Percentiles rank a stretch among this genome's conserved stretches.
These are phyloP conservation scores for Blastobotrys chiropterorum DNA, from an alignment of 805 yeast species.

Conservation along the genomic window DNA sequence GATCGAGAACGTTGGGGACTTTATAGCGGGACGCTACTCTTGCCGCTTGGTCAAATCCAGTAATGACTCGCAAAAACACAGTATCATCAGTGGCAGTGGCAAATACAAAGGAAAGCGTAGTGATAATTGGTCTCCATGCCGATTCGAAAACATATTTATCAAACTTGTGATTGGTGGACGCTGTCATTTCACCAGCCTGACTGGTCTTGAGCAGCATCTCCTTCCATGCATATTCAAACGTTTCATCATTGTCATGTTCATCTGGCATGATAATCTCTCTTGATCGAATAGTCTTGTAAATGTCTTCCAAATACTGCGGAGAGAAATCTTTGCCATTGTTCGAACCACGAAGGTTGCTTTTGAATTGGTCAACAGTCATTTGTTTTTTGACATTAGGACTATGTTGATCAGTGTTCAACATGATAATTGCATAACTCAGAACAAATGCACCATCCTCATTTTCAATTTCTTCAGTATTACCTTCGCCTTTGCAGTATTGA, in stretches of 20 bases:
- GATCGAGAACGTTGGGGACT: conserved; percentile 52
- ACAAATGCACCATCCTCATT: conserved; percentile 84
- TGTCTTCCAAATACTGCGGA: conserved; percentile 73
- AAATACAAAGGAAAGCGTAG: conserved; percentile 70
- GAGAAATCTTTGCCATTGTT: conserved; percentile 71
- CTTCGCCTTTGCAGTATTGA: conserved; percentile 65
- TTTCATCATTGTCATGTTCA: conserved; percentile 87
- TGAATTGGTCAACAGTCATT: conserved; percentile 82
- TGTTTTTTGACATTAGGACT: conserved; percentile 88
- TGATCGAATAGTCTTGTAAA: conserved; percentile 72
- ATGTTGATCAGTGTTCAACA: conserved; percentile 91
- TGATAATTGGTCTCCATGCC: conserved; percentile 57
- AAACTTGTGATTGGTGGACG: conserved; percentile 37
- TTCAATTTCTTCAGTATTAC: conserved; percentile 43
- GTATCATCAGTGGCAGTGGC: conserved; percentile 87
- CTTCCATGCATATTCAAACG: conserved; percentile 73
- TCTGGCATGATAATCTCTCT: conserved; percentile 96
- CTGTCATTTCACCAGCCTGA: conserved; percentile 19
- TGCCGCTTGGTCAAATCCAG: conserved; percentile 82
- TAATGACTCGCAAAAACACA: conserved; percentile 76
- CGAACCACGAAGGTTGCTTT: conserved; percentile 73
- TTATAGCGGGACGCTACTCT: conserved; percentile 63
- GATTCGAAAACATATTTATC: conserved; percentile 67
- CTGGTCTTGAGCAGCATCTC: conserved; percentile 26
- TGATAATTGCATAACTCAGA: conserved; percentile 82